A percentile compares a stretch with the other conserved stretches of the same genome.
Evolutionary conservation across 2,329 filamentous ascomycete species (phyloP).

Genomic region (Iodosphaeria phyllophila): DNA sequence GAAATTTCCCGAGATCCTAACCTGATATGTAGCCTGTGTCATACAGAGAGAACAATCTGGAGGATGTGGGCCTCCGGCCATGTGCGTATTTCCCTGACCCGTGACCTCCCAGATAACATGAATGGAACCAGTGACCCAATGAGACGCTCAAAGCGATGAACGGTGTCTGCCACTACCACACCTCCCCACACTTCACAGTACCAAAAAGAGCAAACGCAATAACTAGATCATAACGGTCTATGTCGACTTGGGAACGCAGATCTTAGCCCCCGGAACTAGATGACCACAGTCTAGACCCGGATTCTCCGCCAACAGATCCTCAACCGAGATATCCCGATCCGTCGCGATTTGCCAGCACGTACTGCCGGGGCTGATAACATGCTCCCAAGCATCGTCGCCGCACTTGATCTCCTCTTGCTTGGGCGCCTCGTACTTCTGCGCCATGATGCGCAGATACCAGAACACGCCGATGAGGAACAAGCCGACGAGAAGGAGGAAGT

Average conservation of each 20-base stretch:
- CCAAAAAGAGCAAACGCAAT: too few relatives aligned
- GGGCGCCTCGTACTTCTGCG: constrained; percentile 5
- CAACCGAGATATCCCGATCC: constrained; percentile 20
- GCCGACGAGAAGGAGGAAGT: constrained; percentile 35
- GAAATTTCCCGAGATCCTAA: too few relatives aligned
- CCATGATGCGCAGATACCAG: constrained; percentile 23
- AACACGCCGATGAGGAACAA: constrained; percentile 29
- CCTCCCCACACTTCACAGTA: too few relatives aligned
- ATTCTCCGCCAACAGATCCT: constrained; percentile 26
- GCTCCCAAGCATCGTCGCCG: constrained; percentile 12
- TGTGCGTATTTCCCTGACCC: too few relatives aligned
- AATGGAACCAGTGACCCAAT: too few relatives aligned
- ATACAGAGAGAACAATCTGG: too few relatives aligned
- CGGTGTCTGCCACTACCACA: too few relatives aligned
- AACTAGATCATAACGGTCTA: too few relatives aligned
- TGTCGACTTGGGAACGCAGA: constrained; percentile 22
- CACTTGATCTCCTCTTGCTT: constrained; percentile 9
- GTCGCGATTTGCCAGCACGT: constrained; percentile 34
- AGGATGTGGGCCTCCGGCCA: too few relatives aligned
- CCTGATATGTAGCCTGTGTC: too few relatives aligned
- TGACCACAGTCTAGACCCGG: constrained; percentile 25
- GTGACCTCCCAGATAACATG: too few relatives aligned
- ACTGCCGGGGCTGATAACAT: constrained; percentile 25
- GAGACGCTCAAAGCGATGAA: too few relatives aligned
- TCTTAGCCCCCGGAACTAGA: constrained; percentile 19